Evolutionary conservation across 192 early-diverging fungal genomes (phyloP), one percentile per base, ranked within the genome.

Genomic region (Backusella mclennaniae): DNA sequence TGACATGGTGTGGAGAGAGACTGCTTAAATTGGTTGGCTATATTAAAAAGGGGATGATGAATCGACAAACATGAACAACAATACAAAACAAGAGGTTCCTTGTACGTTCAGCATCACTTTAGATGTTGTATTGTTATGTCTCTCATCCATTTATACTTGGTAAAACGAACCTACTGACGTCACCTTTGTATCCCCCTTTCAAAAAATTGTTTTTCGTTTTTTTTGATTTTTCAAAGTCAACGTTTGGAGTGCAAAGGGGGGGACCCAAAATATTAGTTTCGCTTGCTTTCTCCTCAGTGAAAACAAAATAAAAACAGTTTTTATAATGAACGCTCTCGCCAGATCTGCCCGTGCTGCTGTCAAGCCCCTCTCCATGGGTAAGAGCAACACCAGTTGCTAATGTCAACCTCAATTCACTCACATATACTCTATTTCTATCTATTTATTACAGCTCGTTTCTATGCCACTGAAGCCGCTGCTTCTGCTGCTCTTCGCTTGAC

Each of bases 401-500:
- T 39, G 38, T 3, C 38, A 39, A 33, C 33, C 33, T 33, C 38
- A 11, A 12, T 56, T n/a, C n/a, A 21, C n/a, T 56, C 21, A 56
- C 2, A 7, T 9, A 63, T 11, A 63, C 56, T 5, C 56, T 49
- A 6, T 49, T n/a, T 14, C 3, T 44, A 4, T 44, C 9, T 44
- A 44, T 44, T 4, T 44, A 23, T 14, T 63, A 63, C 73, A 90
- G 89, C 80, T 79, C 95, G 95, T 77, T 83, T 85, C 73, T 96
- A 96, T 82, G 95, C 95, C 70, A 88, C 93, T 46, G 96, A 96
- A 81, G 89, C 95, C 19, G 56, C 56, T 63, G 67, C 87, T 15
- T 80, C 87, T 69, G 91, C 89, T 68, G 94, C 93, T 87, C 89
- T 99, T 70, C 86, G 90, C 67, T 82, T 99, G 76, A 97, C 89